A percentile compares a stretch with the other conserved stretches of the same genome.
phyloP scores from a whole-genome alignment of 352 stramenopile species.

The Globisporangium polare region DNA sequence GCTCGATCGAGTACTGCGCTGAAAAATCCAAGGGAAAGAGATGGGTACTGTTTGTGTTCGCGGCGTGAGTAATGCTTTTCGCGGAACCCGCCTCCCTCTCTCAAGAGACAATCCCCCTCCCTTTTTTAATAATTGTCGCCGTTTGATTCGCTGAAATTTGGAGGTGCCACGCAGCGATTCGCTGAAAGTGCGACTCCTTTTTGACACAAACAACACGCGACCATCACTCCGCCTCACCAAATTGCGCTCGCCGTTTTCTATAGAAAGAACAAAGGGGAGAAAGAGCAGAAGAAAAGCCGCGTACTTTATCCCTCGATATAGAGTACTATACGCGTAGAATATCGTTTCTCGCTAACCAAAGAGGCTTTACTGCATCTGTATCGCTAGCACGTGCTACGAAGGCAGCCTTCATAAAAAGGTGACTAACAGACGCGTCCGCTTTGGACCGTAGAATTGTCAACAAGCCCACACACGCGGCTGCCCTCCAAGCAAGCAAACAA shows the following conservation, averaged over 20 bases:
- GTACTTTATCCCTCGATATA: neutral
- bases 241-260: constrained; percentile 3
- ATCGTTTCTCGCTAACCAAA: neutral
- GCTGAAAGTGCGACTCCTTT: neutral
- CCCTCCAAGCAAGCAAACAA: neutral
- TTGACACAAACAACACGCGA: neutral
- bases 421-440: neutral
- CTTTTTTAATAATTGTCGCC: neutral
- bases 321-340: neutral
- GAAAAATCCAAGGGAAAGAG: constrained; percentile 1
- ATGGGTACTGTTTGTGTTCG: constrained; percentile 9
- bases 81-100: neutral
- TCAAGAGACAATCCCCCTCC: constrained; percentile 7
- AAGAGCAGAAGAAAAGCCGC: constrained; percentile 1
- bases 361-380: too few relatives aligned
- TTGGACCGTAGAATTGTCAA: constrained; percentile 8
- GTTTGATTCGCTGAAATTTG: constrained; percentile 1
- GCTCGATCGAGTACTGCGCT: neutral
- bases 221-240: constrained; percentile 1
- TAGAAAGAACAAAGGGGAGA: constrained; percentile 2
- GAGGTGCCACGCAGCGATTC: neutral
- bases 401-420: neutral
- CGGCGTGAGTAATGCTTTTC: constrained; percentile 3
- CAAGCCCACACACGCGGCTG: neutral
- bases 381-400: too few relatives aligned